phyloP scores from a whole-genome alignment of 78 protist species.

The Salpingoeca rosetta region DNA sequence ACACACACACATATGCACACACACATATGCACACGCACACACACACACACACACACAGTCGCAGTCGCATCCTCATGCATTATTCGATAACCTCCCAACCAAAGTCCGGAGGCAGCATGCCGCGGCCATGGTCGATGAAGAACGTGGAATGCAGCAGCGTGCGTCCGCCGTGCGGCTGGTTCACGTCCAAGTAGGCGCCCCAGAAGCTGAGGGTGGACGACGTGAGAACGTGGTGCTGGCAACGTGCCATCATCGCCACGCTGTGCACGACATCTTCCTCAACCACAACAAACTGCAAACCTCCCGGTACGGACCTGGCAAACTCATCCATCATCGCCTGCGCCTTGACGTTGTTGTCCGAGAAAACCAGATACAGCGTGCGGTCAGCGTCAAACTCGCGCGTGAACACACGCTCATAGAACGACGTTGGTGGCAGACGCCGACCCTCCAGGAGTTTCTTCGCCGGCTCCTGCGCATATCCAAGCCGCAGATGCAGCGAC shows the following conservation, averaged over 20 bases:
- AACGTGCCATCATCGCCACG: not conserved
- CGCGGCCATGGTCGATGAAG: not conserved
- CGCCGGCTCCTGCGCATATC: not conserved
- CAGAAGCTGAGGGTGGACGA: not conserved
- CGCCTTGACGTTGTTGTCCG: not conserved
- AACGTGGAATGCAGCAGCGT: not conserved
- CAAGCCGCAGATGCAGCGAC: not conserved
- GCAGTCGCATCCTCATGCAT: too few relatives aligned
- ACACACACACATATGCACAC: too few relatives aligned
- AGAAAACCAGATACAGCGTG: not conserved
- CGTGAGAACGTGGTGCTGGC: not conserved
- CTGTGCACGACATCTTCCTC: not conserved
- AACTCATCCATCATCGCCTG: not conserved
- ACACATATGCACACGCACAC: too few relatives aligned
- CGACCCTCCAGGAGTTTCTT: not conserved
- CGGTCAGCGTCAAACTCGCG: not conserved
- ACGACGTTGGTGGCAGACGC: not conserved
- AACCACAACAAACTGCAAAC: not conserved
- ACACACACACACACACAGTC: too few relatives aligned
- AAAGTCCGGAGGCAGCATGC: not conserved
- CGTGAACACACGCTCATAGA: not conserved
- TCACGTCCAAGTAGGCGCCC: not conserved
- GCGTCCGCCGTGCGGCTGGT: not conserved
- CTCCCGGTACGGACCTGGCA: too few relatives aligned
- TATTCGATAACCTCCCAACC: not conserved